Conservation (phyloP, 225 moss, liverwort and hornwort species). For the Bryum argenteum region DNA sequence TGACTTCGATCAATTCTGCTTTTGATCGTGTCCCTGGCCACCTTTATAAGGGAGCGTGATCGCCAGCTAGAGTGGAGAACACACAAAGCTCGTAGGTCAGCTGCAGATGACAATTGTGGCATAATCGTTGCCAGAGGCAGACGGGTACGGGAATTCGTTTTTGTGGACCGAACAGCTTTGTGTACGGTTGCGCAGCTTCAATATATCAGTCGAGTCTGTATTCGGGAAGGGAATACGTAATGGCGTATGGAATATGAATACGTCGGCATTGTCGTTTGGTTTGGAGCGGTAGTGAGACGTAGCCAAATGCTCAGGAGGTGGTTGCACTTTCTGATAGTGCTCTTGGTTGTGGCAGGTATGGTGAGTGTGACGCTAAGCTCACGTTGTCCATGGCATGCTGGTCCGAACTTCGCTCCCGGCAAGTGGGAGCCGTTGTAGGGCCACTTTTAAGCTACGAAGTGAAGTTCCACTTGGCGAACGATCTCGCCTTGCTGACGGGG, state of each 20-base stretch:
- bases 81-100: slow-evolving; percentile 13
- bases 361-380: not conserved
- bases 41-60: not conserved
- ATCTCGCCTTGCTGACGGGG: not conserved
- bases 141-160: not conserved
- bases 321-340: not conserved
- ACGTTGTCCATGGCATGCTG: too few relatives aligned
- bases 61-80: slow-evolving; percentile 12
- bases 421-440: too few relatives aligned
- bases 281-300: slow-evolving; percentile 9
- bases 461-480: not conserved
- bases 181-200: not conserved
- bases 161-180: too few relatives aligned
- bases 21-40: not conserved
- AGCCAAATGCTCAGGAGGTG: not conserved
- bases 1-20: slow-evolving; percentile 11
- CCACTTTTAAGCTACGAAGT: not conserved
- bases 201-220: not conserved
- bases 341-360: slow-evolving; percentile 15
- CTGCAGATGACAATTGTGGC: not conserved
- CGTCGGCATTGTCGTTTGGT: not conserved
- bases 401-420: too few relatives aligned
- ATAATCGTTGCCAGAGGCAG: slow-evolving; percentile 7
- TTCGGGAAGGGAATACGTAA: not conserved
- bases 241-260: not conserved